phyloP scores from a whole-genome alignment of 176 grass and related monocot species.

The Cenchrus americanus region DNA sequence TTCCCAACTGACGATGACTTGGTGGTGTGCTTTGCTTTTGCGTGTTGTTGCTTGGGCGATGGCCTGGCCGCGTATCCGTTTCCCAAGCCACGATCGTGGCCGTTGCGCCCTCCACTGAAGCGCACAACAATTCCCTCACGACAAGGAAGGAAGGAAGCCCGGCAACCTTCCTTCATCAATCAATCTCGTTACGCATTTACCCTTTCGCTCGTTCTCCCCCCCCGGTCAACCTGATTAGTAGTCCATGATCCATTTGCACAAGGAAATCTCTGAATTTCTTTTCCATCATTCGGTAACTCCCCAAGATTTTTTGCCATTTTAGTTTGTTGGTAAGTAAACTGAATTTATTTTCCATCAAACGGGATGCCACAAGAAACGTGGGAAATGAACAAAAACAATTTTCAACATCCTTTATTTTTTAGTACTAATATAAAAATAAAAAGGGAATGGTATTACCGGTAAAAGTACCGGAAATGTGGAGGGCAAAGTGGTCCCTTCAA shows the following conservation, averaged over 20 bases:
- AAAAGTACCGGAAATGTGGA: neutral
- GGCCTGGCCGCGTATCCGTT: conserved; percentile 19
- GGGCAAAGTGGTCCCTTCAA: conserved; percentile 30
- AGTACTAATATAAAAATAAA: no score
- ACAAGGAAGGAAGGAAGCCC: conserved; percentile 6
- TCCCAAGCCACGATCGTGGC: conserved; percentile 38
- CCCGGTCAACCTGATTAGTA: neutral
- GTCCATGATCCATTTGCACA: no score
- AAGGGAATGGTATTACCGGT: neutral
- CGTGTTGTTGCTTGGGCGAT: conserved; percentile 19
- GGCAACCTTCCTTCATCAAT: neutral
- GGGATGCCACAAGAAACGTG: no score
- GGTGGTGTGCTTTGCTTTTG: no score
- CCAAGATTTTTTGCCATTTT: no score
- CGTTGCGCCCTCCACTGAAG: conserved; percentile 38
- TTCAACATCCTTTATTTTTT: no score
- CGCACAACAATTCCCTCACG: neutral
- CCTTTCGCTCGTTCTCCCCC: neutral
- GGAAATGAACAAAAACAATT: neutral
- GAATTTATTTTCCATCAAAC: no score
- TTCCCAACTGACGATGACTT: no score
- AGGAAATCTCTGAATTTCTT: no score
- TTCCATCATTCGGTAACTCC: no score
- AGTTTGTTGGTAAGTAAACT: no score
- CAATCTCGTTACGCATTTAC: conserved; percentile 2